Base-by-base conservation (phyloP, 1,284 basidiomycete genomes). In the Serendipita sp. region DNA sequence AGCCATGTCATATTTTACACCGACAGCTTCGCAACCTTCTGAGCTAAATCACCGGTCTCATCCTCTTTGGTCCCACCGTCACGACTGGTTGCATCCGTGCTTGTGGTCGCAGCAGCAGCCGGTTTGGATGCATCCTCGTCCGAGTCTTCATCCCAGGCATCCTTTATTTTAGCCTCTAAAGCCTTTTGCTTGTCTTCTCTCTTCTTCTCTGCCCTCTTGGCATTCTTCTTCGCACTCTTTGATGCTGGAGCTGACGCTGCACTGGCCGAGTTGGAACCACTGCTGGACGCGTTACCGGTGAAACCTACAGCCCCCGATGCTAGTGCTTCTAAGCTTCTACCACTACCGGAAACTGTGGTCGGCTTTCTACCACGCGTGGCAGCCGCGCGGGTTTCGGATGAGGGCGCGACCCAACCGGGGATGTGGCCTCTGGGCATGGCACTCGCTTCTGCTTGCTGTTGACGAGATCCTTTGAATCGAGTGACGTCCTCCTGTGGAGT, bases 401-500 rank as follows among this genome's bases (percentile, higher is more conserved):
- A 72, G 4, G 85, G 84, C n/a, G 87, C 80, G 2, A 78, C 74
- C 88, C 88, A 91, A 43, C 88, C 90, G 61, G 84, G 76, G 68
- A 91, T 83, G 68, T 87, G 85, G 12, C 87, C 87, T 70, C 87
- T 89, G 17, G 85, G 84, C 1, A 87, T 73, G 3, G 76, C 66
- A 66, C 73, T 78, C 30, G 77, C 71, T 64, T 92, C 89, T 73
- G 84, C 79, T 68, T 86, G 83, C 58, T 80, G 75, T 72, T 91
- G 88, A 42, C 84, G 82, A 53, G 83, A 79, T 26, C 88, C 83
- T 55, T 91, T 82, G 73, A 94, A 98, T 44, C 85, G 83, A 38
- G 80, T 79, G 12, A 96, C 82, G 74, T 98, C 94, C 73, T 98
- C 94, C 72, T 92, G 90, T 0, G 94, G 94, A 1, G 92, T 95